Conservation (phyloP, 1,284 basidiomycete species). For the Tilletia setariae region DNA sequence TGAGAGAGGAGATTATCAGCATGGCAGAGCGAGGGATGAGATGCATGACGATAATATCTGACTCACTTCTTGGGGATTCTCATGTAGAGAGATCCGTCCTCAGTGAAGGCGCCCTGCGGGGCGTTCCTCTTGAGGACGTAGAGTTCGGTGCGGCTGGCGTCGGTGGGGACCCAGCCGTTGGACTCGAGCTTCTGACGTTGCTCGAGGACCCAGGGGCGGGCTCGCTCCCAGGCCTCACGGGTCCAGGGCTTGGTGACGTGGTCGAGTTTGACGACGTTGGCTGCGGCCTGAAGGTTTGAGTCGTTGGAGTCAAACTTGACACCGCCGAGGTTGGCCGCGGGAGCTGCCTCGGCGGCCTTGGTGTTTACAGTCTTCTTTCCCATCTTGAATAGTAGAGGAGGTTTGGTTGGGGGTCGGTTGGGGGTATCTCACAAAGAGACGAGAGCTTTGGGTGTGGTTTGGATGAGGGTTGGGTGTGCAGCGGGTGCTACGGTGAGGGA, state of each 20-base stretch:
- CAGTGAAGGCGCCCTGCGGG: constrained; percentile 44
- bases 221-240: constrained; percentile 49
- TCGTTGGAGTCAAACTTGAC: constrained; percentile 46
- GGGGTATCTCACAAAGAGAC: no score
- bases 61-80: constrained; percentile 41
- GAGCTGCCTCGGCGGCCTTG: background rate
- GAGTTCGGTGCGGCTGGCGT: constrained; percentile 36
- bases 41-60: background rate
- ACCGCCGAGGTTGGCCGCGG: constrained; percentile 35
- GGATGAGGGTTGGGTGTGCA: no score
- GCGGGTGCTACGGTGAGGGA: no score
- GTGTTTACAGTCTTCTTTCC: constrained; percentile 8
- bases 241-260: constrained; percentile 50
- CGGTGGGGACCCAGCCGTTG: constrained; percentile 32
- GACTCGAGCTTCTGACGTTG: constrained; percentile 51
- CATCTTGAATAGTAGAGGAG: background rate
- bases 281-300: constrained; percentile 35
- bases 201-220: constrained; percentile 47
- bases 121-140: constrained; percentile 45
- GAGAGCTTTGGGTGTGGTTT: no score
- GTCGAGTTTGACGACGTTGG: constrained; percentile 37
- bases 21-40: background rate
- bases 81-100: constrained; percentile 47
- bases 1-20: background rate
- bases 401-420: no score